phyloP scores from a whole-genome alignment of 345 rosid genomes.

The Pistacia integerrima region DNA sequence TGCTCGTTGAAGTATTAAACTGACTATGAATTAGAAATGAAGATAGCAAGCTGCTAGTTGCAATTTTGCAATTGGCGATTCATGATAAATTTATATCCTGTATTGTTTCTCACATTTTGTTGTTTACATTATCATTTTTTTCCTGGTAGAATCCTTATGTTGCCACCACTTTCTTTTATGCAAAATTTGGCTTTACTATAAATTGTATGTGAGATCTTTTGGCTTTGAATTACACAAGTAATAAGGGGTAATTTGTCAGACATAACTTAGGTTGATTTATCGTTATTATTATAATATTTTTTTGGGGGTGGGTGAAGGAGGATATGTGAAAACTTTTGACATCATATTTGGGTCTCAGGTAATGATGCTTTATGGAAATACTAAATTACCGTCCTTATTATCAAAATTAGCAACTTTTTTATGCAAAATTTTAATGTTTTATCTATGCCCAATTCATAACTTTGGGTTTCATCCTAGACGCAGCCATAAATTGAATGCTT shows the following conservation, averaged over 20 bases:
- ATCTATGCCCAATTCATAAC: not conserved
- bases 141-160: too few species aligned
- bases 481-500: not conserved
- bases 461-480: not conserved
- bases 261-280: not conserved
- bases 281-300: not conserved
- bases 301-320: not conserved
- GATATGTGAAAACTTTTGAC: not conserved
- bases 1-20: not conserved
- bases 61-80: not conserved
- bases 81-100: not conserved
- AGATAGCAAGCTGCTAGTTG: not conserved
- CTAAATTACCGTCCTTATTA: not conserved
- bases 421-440: not conserved
- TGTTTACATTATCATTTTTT: not conserved
- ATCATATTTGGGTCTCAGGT: not conserved
- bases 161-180: too few species aligned
- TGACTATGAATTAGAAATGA: not conserved
- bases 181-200: too few species aligned
- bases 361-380: not conserved
- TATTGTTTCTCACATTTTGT: not conserved
- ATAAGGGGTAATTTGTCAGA: not conserved
- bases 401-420: not conserved
- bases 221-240: not conserved
- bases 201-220: not conserved